Evolutionary conservation across 371 early-diverging fungal genomes (phyloP), one percentile per base, ranked within the genome.

Genomic region (Parasitella parasitica): DNA sequence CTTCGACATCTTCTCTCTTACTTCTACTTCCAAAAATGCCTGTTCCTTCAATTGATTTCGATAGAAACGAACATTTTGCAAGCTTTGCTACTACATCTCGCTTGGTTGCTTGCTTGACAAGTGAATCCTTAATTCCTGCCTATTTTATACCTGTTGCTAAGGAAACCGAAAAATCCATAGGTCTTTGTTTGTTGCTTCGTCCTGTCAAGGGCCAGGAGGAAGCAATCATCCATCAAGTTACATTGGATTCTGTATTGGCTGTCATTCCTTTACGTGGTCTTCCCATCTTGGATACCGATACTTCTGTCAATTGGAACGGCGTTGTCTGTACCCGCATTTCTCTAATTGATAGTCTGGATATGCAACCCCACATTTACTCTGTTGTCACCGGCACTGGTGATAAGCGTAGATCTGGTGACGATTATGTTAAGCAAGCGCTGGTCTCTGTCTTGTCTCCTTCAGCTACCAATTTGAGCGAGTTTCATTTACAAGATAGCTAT

Each of bases 61-160:
- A 60, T n/a, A 67, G 67, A 26, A 78, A 77, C 16, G 32, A 66
- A 50, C 76, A 73, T 41, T 80, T 67, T 63, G 73, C 80, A 51
- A 76, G 67, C 32, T 78, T 76, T 60, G 88, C 89, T 56, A 85
- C 87, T 1, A 71, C 76, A 12, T 86, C 88, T 8, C 82, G 90
- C 27, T 66, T 89, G 6, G 61, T 88, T 16, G 63, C 82, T 8
- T 88, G 88, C 50, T 64, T 87, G 16, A 82, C 82, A 20, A 86
- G 85, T 50, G 90, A 90, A 67, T 55, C 63, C 3, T 66, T 89
- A 15, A 82, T 81, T 15, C 62, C 72, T 24, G 81, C 77, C 20
- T 71, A 71, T 65, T 76, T 71, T 58, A 66, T 78, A 2, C 70
- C 77, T 36, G 46, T 51, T 9, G 22, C 52, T 11, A 26, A 41